Evolutionary conservation across 306 rosid genomes (phyloP).

Genomic region (Amphicarpaea edgeworthii): DNA sequence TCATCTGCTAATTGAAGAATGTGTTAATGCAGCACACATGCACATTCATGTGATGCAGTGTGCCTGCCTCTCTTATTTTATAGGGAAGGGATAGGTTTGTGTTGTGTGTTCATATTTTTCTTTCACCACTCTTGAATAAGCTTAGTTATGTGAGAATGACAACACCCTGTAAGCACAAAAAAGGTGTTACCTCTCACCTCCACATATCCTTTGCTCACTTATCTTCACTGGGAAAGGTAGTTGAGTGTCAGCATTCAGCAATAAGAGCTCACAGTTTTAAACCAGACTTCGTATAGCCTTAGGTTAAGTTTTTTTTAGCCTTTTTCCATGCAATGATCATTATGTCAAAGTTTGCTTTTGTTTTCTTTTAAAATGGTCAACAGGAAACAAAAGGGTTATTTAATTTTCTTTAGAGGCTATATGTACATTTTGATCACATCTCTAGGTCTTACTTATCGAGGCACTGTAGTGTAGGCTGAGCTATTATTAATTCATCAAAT

Average conservation of each 20-base stretch:
- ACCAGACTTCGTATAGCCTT: slow-evolving; percentile 20
- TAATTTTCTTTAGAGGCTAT: neutral
- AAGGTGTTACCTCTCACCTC: slow-evolving; percentile 19
- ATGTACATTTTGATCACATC: slow-evolving; percentile 8
- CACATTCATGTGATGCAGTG: neutral
- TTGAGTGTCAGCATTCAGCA: slow-evolving; percentile 38
- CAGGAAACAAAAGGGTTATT: neutral
- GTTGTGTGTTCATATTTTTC: neutral
- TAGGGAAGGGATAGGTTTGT: too few relatives aligned
- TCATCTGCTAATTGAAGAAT: neutral
- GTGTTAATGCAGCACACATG: neutral
- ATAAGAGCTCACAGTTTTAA: slow-evolving; percentile 26
- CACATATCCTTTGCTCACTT: slow-evolving; percentile 15
- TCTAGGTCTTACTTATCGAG: slow-evolving; percentile 24
- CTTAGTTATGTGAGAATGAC: slow-evolving; percentile 42
- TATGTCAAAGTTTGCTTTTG: neutral
- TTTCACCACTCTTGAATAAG: slow-evolving; percentile 1
- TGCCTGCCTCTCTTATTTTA: too few relatives aligned
- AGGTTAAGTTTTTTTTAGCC: neutral
- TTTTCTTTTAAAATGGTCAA: neutral
- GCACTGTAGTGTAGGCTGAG: too few relatives aligned
- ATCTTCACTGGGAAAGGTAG: slow-evolving; percentile 29
- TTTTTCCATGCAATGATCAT: slow-evolving; percentile 31
- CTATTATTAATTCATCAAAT: too few relatives aligned
- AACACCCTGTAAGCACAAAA: slow-evolving; percentile 29